Conservation (phyloP, 495 filamentous ascomycete species). For the Annulohypoxylon bovei region DNA sequence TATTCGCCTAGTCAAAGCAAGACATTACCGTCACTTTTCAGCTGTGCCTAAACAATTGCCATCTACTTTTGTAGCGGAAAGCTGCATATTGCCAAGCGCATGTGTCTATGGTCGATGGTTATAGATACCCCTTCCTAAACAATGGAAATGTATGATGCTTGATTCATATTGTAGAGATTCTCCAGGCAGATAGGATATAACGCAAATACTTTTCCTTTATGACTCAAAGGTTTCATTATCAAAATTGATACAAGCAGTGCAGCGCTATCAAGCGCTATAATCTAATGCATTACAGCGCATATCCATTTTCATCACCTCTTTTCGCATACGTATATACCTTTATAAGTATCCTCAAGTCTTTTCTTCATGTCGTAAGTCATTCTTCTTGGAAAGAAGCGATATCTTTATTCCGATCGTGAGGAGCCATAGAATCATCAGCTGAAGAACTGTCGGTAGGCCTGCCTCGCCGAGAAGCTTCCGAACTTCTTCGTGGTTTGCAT, state of each 20-base stretch:
- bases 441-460: background rate
- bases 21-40: background rate
- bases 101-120: background rate
- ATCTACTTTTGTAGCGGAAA: constrained; percentile 8
- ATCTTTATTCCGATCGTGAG: background rate
- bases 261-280: too few species aligned
- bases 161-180: background rate
- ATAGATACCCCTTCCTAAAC: background rate
- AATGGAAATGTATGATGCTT: background rate
- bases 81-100: constrained; percentile 1
- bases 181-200: too few species aligned
- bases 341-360: too few species aligned
- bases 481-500: background rate
- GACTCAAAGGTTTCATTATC: too few species aligned
- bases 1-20: background rate
- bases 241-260: too few species aligned
- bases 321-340: too few species aligned
- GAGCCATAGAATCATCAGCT: constrained; percentile 13
- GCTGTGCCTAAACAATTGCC: background rate
- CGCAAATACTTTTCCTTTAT: too few species aligned
- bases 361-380: background rate
- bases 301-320: too few species aligned
- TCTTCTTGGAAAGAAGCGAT: background rate
- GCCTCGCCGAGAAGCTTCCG: background rate
- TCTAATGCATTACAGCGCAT: too few species aligned